Conservation (phyloP, 352 stramenopile species). For the Pythium sukuiense region DNA sequence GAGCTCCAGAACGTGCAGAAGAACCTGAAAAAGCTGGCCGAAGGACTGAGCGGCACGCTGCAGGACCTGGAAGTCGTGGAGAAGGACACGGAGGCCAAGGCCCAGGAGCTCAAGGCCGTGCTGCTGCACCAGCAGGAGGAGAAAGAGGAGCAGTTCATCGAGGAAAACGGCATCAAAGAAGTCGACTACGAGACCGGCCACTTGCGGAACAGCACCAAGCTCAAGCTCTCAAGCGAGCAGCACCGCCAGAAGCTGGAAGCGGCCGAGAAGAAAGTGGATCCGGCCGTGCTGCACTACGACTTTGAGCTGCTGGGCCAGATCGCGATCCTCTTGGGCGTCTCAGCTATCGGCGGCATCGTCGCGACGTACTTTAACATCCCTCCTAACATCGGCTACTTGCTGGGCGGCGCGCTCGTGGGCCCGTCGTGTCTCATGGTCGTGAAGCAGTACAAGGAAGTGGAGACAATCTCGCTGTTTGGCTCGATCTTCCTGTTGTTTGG, state of each 20-base stretch:
- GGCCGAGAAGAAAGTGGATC: conserved; percentile 80
- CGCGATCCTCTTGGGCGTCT: conserved; percentile 72
- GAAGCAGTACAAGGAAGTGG: conserved; percentile 88
- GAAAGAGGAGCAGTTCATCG: conserved; percentile 73
- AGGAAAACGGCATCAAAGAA: conserved; percentile 76
- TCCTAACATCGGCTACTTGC: conserved; percentile 90
- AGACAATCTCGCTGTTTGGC: conserved; percentile 93
- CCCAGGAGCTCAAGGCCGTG: conserved; percentile 78
- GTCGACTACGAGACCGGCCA: conserved; percentile 85
- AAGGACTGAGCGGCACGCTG: conserved; percentile 72
- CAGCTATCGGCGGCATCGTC: conserved; percentile 89
- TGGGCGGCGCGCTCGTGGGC: conserved; percentile 89
- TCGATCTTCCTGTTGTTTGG: conserved; percentile 93
- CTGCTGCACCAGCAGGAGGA: conserved; percentile 78
- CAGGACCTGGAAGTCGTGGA: conserved; percentile 80
- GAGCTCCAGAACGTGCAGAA: conserved; percentile 51
- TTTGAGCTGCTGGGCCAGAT: conserved; percentile 86
- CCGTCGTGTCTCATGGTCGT: conserved; percentile 87
- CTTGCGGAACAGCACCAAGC: conserved; percentile 69
- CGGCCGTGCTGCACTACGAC: conserved; percentile 85
- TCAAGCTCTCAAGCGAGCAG: conserved; percentile 48
- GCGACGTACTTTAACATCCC: conserved; percentile 87
- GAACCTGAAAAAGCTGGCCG: conserved; percentile 70
- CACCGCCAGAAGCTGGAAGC: conserved; percentile 77
- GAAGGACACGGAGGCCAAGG: conserved; percentile 75